Evolutionary conservation across 768 basidiomycete species (phyloP).

Genomic region (Nevesoporus exiguus): DNA sequence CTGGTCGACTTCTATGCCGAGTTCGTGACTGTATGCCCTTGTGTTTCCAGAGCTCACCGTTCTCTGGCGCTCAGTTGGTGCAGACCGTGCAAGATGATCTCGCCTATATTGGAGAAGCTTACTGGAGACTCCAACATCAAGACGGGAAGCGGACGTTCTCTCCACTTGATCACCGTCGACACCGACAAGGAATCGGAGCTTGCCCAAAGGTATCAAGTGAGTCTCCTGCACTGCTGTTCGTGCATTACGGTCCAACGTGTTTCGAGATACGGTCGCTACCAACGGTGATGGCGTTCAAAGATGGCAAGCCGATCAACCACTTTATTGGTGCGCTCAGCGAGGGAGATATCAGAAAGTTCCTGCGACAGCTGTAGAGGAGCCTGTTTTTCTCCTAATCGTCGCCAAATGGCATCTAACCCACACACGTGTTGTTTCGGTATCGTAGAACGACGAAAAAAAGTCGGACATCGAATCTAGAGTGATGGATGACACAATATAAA

Average conservation of each 20-base stretch:
- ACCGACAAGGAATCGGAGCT: constrained; percentile 51
- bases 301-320: constrained; percentile 53
- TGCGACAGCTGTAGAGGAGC: constrained; percentile 36
- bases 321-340: constrained; percentile 62
- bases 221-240: background rate
- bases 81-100: constrained; percentile 67
- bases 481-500: constrained; percentile 11
- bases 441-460: constrained; percentile 5
- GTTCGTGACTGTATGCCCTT: constrained; percentile 40
- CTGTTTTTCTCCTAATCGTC: background rate
- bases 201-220: constrained; percentile 48
- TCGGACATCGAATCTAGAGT: constrained; percentile 4
- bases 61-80: constrained; percentile 60
- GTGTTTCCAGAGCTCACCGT: constrained; percentile 1
- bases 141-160: constrained; percentile 50
- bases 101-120: constrained; percentile 65
- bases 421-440: constrained; percentile 6
- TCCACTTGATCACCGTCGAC: constrained; percentile 75
- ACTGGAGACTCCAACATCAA: constrained; percentile 42
- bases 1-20: constrained; percentile 82
- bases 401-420: background rate
- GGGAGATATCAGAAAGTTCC: constrained; percentile 41
- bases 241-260: background rate
- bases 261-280: constrained; percentile 69
- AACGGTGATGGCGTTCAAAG: constrained; percentile 73